These are phyloP conservation scores for Tulasnella sp. DNA, from an alignment of 768 basidiomycete species.

Conservation along the genomic window DNA sequence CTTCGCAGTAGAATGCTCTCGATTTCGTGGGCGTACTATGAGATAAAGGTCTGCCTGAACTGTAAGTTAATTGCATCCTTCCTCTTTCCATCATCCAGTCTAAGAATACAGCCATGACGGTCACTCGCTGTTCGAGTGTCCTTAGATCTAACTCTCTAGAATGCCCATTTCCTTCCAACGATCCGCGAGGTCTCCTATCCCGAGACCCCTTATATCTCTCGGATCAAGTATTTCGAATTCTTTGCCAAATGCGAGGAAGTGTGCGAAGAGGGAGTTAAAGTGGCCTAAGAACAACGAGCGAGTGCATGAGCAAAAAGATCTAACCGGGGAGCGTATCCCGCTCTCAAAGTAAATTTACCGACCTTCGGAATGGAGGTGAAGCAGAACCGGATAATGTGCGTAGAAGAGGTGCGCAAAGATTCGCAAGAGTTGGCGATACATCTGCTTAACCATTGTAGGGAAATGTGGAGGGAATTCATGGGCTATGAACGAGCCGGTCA, in stretches of 20 bases:
- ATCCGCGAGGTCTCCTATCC: conserved; percentile 73
- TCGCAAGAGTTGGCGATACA: conserved; percentile 38
- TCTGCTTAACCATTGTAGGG: conserved; percentile 33
- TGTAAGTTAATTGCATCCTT: neutral
- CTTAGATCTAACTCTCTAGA: conserved; percentile 29
- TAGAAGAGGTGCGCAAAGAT: conserved; percentile 41
- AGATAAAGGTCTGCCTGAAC: neutral
- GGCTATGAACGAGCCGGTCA: conserved; percentile 19
- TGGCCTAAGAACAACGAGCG: conserved; percentile 18
- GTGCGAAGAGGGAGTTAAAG: conserved; percentile 36
- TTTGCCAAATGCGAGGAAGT: conserved; percentile 37
- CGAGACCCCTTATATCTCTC: conserved; percentile 79
- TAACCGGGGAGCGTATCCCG: neutral
- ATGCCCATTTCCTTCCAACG: conserved; percentile 83
- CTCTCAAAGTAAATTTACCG: conserved; percentile 17
- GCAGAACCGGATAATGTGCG: conserved; percentile 34
- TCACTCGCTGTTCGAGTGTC: neutral
- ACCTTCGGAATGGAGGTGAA: conserved; percentile 34
- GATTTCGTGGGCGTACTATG: neutral
- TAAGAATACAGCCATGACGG: neutral
- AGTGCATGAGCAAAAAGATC: neutral
- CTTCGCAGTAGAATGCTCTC: no score
- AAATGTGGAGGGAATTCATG: conserved; percentile 35
- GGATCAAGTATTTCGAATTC: conserved; percentile 52
- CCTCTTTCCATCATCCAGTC: neutral